Evolutionary conservation across 2,329 filamentous ascomycete genomes (phyloP).

Genomic region (Ascochyta lentis): DNA sequence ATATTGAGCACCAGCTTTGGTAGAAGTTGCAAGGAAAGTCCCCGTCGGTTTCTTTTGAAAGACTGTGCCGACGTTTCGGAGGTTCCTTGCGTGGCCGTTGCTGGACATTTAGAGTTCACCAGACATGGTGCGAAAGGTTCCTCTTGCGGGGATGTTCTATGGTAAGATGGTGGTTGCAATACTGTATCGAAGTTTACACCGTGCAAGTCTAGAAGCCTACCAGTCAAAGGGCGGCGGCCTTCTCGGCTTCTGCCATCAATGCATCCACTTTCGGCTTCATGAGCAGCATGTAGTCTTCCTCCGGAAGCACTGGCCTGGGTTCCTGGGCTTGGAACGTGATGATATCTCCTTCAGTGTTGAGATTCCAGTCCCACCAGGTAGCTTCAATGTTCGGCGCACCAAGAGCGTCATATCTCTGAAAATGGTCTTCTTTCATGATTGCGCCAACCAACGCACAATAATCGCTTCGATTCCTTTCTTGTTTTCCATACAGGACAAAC

Average conservation of each 20-base stretch:
- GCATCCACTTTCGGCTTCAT: slow-evolving; percentile 48
- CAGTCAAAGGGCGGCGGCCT: background rate
- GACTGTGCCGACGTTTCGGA: background rate
- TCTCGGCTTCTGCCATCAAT: slow-evolving; percentile 29
- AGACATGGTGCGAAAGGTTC: no score
- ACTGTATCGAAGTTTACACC: no score
- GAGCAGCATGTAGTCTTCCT: slow-evolving; percentile 48
- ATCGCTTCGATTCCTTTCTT: slow-evolving; percentile 7
- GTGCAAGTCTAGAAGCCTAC: background rate
- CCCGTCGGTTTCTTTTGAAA: background rate
- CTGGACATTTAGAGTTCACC: no score
- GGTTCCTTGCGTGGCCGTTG: no score
- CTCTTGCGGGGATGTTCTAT: no score
- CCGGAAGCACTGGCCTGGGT: slow-evolving; percentile 38
- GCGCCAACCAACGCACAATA: slow-evolving; percentile 47
- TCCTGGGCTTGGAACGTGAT: slow-evolving; percentile 40
- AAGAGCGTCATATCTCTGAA: slow-evolving; percentile 46
- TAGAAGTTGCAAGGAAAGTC: no score
- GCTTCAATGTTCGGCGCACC: slow-evolving; percentile 36
- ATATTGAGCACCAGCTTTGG: no score
- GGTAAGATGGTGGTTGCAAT: background rate
- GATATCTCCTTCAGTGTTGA: slow-evolving; percentile 33
- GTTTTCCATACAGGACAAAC: slow-evolving; percentile 40
- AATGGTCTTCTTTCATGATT: slow-evolving; percentile 52
- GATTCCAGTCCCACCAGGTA: slow-evolving; percentile 52